These are phyloP conservation scores for Naganishia kalamii DNA, from an alignment of 768 basidiomycete genomes.

Conservation along the genomic window DNA sequence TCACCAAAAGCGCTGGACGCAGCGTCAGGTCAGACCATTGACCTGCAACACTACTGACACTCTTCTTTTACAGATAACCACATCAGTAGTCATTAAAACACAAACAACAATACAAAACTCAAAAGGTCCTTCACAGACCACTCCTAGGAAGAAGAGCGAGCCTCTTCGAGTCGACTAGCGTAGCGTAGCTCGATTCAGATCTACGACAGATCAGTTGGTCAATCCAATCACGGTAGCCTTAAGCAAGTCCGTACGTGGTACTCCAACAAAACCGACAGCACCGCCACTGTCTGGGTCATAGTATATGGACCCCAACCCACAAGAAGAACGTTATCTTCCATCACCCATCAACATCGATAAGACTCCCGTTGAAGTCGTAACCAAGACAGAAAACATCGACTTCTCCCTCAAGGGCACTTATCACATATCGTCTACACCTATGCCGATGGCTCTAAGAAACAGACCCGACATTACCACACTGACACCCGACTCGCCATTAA, in stretches of 20 bases:
- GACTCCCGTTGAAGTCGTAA: background rate
- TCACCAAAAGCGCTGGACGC: background rate
- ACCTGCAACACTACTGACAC: background rate
- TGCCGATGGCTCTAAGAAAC: slow-evolving; percentile 2
- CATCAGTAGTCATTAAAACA: background rate
- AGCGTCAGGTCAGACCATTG: background rate
- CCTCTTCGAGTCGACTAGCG: slow-evolving; percentile 4
- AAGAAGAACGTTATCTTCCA: too few species aligned
- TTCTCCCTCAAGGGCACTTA: background rate
- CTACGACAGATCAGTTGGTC: background rate
- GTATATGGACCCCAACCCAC: background rate
- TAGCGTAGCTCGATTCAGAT: background rate
- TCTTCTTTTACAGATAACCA: background rate
- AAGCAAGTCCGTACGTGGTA: background rate
- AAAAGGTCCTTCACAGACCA: background rate
- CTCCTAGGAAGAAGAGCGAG: slow-evolving; percentile 4
- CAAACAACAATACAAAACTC: background rate
- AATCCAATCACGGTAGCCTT: background rate
- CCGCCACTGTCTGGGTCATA: background rate
- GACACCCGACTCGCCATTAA: background rate
- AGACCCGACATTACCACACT: background rate
- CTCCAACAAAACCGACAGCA: background rate
- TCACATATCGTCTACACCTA: background rate
- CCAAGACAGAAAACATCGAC: background rate
- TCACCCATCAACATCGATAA: background rate